phyloP scores from a whole-genome alignment of 2,329 filamentous ascomycete species.

The Fusarium stilboides region DNA sequence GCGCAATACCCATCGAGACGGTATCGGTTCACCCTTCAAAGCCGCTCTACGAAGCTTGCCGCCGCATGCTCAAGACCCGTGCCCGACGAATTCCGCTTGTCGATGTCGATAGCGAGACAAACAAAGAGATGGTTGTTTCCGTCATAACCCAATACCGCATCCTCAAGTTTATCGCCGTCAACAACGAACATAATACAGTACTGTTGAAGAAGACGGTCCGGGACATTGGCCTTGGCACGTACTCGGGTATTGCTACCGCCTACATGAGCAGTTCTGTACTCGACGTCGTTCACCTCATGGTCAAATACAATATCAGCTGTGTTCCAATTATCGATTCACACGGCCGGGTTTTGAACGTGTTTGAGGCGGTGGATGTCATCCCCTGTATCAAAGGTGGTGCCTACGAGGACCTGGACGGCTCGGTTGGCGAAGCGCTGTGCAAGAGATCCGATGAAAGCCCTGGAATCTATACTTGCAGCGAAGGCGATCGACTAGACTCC shows the following conservation, averaged over 20 bases:
- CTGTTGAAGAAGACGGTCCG: slow-evolving; percentile 88
- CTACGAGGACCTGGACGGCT: slow-evolving; percentile 90
- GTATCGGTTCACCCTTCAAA: slow-evolving; percentile 93
- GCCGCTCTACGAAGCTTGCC: slow-evolving; percentile 94
- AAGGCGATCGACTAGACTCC: slow-evolving; percentile 92
- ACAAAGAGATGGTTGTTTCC: slow-evolving; percentile 91
- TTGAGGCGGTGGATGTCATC: slow-evolving; percentile 98
- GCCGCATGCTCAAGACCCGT: slow-evolving; percentile 92
- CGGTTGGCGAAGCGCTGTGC: slow-evolving; percentile 89
- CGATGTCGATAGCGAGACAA: slow-evolving; percentile 94
- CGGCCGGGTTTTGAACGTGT: slow-evolving; percentile 88
- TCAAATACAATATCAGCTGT: slow-evolving; percentile 93
- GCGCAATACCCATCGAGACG: slow-evolving; percentile 91
- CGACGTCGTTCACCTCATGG: slow-evolving; percentile 93
- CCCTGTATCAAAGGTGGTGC: slow-evolving; percentile 93
- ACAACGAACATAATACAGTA: slow-evolving; percentile 87
- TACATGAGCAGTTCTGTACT: slow-evolving; percentile 93
- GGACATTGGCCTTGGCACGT: slow-evolving; percentile 89
- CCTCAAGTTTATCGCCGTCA: slow-evolving; percentile 98
- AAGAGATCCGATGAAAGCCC: slow-evolving; percentile 92
- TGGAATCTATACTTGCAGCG: slow-evolving; percentile 95
- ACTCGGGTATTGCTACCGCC: slow-evolving; percentile 83
- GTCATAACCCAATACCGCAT: slow-evolving; percentile 99
- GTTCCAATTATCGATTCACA: slow-evolving; percentile 91
- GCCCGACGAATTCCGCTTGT: slow-evolving; percentile 94